Conservation (phyloP, 495 filamentous ascomycete genomes). For the Hypoxylon intermedium region DNA sequence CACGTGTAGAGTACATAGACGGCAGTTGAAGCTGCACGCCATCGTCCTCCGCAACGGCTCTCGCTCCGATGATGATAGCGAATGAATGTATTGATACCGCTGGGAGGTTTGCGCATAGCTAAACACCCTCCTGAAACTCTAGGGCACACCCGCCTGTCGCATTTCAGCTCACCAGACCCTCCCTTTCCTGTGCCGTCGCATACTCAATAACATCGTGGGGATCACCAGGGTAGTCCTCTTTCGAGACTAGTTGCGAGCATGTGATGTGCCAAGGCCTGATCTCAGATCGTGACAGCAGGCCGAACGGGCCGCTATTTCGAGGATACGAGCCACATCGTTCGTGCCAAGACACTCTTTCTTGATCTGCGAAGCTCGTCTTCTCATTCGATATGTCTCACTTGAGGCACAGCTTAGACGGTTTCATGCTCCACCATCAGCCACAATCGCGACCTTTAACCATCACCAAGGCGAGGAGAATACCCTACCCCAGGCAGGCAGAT, state of each 20-base stretch:
- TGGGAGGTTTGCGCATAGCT: not conserved
- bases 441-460: constrained; percentile 17
- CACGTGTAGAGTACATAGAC: too few species aligned
- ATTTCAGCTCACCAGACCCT: constrained; percentile 36
- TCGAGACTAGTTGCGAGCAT: constrained; percentile 24
- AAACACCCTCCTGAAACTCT: constrained; percentile 16
- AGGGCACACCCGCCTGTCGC: constrained; percentile 6
- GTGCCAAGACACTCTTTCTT: constrained; percentile 18
- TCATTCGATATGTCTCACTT: constrained; percentile 29
- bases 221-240: constrained; percentile 27
- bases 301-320: constrained; percentile 18
- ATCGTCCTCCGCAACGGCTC: constrained; percentile 21
- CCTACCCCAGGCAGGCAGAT: constrained; percentile 24
- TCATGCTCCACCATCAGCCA: constrained; percentile 31
- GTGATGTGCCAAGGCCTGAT: constrained; percentile 38
- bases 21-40: constrained; percentile 31
- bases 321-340: constrained; percentile 38
- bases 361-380: constrained; percentile 18
- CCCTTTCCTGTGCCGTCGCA: constrained; percentile 13
- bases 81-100: not conserved
- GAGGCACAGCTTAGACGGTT: constrained; percentile 13
- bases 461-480: constrained; percentile 11
- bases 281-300: constrained; percentile 39
- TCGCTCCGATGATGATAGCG: constrained; percentile 2
- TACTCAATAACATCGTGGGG: constrained; percentile 10